phyloP scores from a whole-genome alignment of 192 early-diverging fungal species.

The Entophlyctis luteolus region DNA sequence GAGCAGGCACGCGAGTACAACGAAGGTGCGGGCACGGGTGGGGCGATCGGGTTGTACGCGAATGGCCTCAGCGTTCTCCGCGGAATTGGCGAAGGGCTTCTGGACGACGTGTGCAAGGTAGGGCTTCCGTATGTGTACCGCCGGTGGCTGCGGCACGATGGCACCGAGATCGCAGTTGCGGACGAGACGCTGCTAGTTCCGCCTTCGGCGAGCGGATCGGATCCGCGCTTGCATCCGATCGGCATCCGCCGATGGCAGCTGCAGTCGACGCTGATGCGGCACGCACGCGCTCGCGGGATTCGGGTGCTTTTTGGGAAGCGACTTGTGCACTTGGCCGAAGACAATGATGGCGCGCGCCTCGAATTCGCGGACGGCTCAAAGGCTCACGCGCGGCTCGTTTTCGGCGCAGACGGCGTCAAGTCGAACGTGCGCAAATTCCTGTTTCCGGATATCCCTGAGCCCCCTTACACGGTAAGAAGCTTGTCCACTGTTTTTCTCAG shows the following conservation, averaged over 20 bases:
- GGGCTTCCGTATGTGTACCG: constrained; percentile 18
- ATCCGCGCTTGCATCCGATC: constrained; percentile 29
- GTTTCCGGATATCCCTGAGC: constrained; percentile 17
- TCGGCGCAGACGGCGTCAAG: constrained; percentile 47
- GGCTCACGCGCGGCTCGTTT: constrained; percentile 22
- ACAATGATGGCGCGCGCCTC: not conserved
- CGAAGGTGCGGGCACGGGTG: constrained; percentile 1
- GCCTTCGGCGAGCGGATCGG: constrained; percentile 8
- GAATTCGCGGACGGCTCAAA: constrained; percentile 12
- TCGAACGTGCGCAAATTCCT: constrained; percentile 31
- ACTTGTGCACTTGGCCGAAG: constrained; percentile 1
- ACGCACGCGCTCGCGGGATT: constrained; percentile 20
- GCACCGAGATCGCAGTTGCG: constrained; percentile 39
- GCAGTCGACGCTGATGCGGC: constrained; percentile 24
- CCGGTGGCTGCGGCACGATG: constrained; percentile 34
- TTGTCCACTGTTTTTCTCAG: constrained; percentile 30
- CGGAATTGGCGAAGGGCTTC: constrained; percentile 30
- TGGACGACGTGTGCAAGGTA: constrained; percentile 8
- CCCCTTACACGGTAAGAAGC: not conserved
- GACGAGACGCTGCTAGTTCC: constrained; percentile 22
- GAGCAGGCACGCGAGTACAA: constrained; percentile 17
- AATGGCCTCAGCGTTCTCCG: constrained; percentile 39
- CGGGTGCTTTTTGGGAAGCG: constrained; percentile 23
- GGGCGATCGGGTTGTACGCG: constrained; percentile 32
- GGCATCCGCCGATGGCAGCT: constrained; percentile 39